Base-by-base conservation (phyloP, 1,284 basidiomycete species). In the Puccinia novopanici region DNA sequence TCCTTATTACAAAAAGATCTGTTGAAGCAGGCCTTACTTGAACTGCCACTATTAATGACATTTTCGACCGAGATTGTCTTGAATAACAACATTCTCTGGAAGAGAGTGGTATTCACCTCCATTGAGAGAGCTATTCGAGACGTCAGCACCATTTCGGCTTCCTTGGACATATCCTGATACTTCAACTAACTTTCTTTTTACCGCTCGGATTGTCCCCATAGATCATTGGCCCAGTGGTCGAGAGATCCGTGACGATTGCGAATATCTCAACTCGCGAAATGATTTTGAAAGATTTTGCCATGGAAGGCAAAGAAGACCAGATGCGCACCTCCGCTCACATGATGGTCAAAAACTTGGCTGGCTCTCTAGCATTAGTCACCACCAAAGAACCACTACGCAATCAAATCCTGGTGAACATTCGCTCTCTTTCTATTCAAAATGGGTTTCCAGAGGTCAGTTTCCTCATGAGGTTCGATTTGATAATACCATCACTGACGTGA, bases 201-300 rank as follows among this genome's bases (percentile, higher is more conserved):
- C n/a, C n/a, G n/a, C 2, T 42, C 45, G 6, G 34, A 15, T 34
- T 24, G 17, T 17, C 24, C 45, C 17, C 19, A 54, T 54, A 78
- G 91, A 98, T 99, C 83, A 96, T 99, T 83, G 88, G 95, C 22
- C 97, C 97, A 4, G 96, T 99, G 70, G 96, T 99, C 24, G 97
- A 99, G 86, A 91, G 97, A 81, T 98, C 95, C n/a, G 97, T 98
- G 61, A 99, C 97, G 1, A 99, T 99, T 83, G 97, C 97, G 10
- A 94, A 95, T 45, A 98, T 99, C 83, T 99, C 97, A 27, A 97
- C 96, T 22, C 90, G 95, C 57, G 97, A 99, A 86, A 89, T 99
- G 12, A 93, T 98, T 42, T 90, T 92, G 81, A 99, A 99, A 87
- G 97, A 99, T 86, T 99, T 97, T 84, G 95, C 93, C 3, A 95